These are phyloP conservation scores for Posidonia oceanica DNA, from an alignment of 116 monocot species.

Conservation along the genomic window DNA sequence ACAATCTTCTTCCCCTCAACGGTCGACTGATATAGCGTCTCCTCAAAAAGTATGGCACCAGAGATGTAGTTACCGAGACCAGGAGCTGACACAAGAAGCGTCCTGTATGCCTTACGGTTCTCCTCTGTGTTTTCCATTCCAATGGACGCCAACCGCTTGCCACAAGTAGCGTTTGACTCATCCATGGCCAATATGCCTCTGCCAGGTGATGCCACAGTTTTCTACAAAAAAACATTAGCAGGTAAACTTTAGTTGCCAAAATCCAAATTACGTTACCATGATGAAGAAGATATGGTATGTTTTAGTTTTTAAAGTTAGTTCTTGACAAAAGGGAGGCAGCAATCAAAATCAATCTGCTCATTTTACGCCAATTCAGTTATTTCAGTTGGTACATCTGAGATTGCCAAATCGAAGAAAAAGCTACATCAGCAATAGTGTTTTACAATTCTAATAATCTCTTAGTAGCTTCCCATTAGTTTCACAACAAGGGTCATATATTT, in stretches of 20 bases:
- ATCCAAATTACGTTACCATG: too few species aligned
- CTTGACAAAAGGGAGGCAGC: too few species aligned
- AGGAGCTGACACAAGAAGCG: slow-evolving; percentile 41
- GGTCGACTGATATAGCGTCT: slow-evolving; percentile 68
- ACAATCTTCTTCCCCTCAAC: slow-evolving; percentile 64
- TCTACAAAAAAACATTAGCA: slow-evolving; percentile 19
- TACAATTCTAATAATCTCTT: too few species aligned
- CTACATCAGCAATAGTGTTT: too few species aligned
- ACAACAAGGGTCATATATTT: too few species aligned
- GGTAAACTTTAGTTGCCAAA: background rate
- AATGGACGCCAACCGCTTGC: slow-evolving; percentile 66
- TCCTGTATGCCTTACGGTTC: slow-evolving; percentile 65
- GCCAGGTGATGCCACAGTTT: slow-evolving; percentile 53
- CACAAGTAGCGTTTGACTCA: slow-evolving; percentile 72
- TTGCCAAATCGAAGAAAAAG: too few species aligned
- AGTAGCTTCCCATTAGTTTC: too few species aligned
- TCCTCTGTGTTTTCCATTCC: slow-evolving; percentile 73
- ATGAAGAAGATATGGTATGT: too few species aligned
- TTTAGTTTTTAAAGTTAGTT: too few species aligned
- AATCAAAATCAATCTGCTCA: too few species aligned
- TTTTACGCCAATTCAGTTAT: too few species aligned
- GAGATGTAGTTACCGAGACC: slow-evolving; percentile 63
- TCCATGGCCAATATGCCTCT: slow-evolving; percentile 62
- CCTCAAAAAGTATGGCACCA: slow-evolving; percentile 74
- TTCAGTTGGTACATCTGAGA: too few species aligned